Conservation (phyloP, 495 filamentous ascomycete species). For the Penicillium soppii region DNA sequence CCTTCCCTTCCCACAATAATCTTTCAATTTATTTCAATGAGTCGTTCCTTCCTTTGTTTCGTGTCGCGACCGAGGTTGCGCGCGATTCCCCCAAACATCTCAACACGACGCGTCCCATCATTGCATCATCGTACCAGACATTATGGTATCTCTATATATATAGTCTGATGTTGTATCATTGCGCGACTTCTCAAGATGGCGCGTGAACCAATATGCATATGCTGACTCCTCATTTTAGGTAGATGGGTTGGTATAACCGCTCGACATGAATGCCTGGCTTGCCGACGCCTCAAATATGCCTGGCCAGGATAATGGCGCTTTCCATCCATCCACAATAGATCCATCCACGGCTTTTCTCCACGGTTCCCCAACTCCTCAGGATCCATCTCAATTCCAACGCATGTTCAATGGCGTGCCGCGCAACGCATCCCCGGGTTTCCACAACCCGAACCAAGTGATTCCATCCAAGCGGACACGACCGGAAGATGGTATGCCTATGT, state of each 20-base stretch:
- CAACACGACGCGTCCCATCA: conserved; percentile 37
- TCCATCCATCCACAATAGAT: conserved; percentile 58
- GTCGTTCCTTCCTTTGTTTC: conserved; percentile 6
- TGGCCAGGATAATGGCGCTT: conserved; percentile 77
- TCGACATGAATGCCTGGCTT: conserved; percentile 81
- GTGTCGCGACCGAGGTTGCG: conserved; percentile 23
- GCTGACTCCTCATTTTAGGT: conserved; percentile 26
- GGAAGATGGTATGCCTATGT: conserved; percentile 81
- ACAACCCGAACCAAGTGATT: conserved; percentile 73
- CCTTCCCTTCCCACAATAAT: neutral
- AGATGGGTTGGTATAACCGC: conserved; percentile 59
- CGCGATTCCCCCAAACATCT: conserved; percentile 24
- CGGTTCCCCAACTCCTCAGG: conserved; percentile 53
- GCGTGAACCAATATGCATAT: conserved; percentile 4
- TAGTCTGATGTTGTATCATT: neutral
- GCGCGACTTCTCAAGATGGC: conserved; percentile 6
- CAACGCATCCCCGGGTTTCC: conserved; percentile 77
- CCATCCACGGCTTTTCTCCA: conserved; percentile 54
- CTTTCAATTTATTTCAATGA: too few relatives aligned
- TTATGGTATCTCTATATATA: neutral
- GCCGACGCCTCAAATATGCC: conserved; percentile 69
- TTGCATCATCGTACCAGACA: neutral
- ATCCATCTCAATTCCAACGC: conserved; percentile 60
- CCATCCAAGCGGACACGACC: conserved; percentile 85
- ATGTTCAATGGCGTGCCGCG: conserved; percentile 83